phyloP scores from a whole-genome alignment of 2,329 filamentous ascomycete species.

The Hawksworthiomyces lignivorus region DNA sequence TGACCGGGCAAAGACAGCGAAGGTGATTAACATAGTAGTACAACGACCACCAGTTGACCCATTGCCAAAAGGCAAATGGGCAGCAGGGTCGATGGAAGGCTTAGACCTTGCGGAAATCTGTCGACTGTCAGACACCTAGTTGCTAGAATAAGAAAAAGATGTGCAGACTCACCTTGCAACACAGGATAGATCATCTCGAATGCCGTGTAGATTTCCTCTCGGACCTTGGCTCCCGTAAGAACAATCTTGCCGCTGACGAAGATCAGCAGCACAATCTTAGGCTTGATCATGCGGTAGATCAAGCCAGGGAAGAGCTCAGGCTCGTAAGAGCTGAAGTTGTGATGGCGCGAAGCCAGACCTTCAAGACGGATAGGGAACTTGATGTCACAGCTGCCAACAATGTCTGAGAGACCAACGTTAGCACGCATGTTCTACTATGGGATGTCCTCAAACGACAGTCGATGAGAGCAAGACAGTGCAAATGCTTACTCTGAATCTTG shows the following conservation, averaged over 20 bases:
- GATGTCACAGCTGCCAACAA: constrained; percentile 97
- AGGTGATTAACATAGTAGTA: constrained; percentile 8
- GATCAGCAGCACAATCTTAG: constrained; percentile 97
- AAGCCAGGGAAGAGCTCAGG: constrained; percentile 95
- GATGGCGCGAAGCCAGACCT: constrained; percentile 93
- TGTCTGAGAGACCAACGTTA: constrained; percentile 41
- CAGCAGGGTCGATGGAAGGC: background rate
- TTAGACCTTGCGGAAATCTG: constrained; percentile 54
- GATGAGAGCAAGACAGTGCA: too few species aligned
- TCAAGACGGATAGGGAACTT: constrained; percentile 98
- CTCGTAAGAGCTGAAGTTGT: constrained; percentile 99
- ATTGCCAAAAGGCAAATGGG: background rate
- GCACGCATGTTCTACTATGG: background rate
- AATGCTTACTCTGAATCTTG: constrained; percentile 73
- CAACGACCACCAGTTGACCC: constrained; percentile 4
- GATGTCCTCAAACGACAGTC: too few species aligned
- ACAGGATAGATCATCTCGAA: constrained; percentile 98
- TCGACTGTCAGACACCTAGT: constrained; percentile 13
- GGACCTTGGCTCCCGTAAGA: constrained; percentile 92
- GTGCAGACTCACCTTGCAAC: constrained; percentile 59
- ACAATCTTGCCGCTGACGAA: constrained; percentile 99
- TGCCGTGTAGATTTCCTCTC: constrained; percentile 95
- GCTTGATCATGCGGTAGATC: constrained; percentile 99
- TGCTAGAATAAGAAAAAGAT: constrained; percentile 19
- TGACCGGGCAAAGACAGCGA: background rate